Percentiles rank a stretch among this genome's conserved stretches.
Evolutionary conservation across 2,329 filamentous ascomycete genomes (phyloP).

Genomic region (Harringtonia lauricola): DNA sequence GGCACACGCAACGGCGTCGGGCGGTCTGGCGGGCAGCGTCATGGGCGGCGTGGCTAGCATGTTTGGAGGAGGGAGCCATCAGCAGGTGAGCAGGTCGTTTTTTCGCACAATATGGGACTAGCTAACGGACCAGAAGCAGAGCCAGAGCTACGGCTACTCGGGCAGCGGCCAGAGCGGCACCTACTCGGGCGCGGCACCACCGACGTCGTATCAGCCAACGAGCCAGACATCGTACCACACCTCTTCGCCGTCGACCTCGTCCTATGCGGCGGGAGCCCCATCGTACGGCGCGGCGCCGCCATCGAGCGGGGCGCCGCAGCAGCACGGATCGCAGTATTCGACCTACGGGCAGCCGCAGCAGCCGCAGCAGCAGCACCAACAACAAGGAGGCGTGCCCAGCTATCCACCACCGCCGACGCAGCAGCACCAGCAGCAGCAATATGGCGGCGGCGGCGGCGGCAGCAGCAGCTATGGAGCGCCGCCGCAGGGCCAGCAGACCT

Average conservation of each 20-base stretch:
- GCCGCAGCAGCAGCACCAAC: neutral
- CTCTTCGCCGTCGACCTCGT: conserved; percentile 2
- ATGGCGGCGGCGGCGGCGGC: neutral
- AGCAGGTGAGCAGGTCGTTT: conserved; percentile 25
- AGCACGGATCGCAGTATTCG: neutral
- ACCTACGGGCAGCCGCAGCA: conserved; percentile 2
- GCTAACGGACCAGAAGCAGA: neutral
- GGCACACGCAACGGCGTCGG: conserved; percentile 18
- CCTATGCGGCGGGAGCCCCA: neutral
- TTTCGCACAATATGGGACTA: neutral
- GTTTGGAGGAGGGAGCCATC: conserved; percentile 35
- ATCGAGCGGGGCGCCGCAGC: neutral
- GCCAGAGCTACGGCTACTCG: conserved; percentile 49
- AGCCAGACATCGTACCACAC: conserved; percentile 10
- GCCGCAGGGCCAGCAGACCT: neutral
- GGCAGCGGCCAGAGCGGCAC: conserved; percentile 40
- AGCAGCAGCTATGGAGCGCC: neutral
- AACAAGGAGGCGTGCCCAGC: no score
- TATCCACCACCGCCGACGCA: neutral
- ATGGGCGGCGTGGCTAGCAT: conserved; percentile 43
- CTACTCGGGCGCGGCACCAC: conserved; percentile 53
- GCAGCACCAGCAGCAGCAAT: neutral
- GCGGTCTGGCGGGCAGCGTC: conserved; percentile 40
- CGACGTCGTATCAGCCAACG: conserved; percentile 43
- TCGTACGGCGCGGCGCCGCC: neutral